phyloP scores from a whole-genome alignment of 225 moss, liverwort and hornwort species.

The Antitrichia curtipendula region DNA sequence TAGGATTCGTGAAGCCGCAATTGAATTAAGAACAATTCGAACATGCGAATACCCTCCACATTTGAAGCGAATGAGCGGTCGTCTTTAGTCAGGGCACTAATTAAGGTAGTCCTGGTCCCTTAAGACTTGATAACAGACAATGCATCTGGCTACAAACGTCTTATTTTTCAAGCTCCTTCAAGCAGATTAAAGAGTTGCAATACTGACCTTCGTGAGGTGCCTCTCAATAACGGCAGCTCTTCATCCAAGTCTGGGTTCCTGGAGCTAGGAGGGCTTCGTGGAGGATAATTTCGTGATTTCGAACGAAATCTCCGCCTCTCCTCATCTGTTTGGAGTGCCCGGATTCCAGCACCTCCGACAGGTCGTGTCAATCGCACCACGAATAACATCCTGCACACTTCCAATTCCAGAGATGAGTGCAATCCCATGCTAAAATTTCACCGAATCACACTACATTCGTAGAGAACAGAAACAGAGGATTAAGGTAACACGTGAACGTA shows the following conservation, averaged over 20 bases:
- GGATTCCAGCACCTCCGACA: background rate
- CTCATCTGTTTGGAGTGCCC: constrained; percentile 31
- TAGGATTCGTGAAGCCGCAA: background rate
- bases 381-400: constrained; percentile 2
- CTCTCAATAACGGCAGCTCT: constrained; percentile 25
- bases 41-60: background rate
- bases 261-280: constrained; percentile 3
- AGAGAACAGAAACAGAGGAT: background rate
- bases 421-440: background rate
- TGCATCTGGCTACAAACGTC: background rate
- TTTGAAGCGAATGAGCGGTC: background rate
- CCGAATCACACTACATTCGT: background rate
- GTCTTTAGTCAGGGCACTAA: background rate
- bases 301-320: constrained; percentile 18
- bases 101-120: background rate
- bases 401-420: background rate
- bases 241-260: constrained; percentile 15
- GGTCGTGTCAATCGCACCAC: background rate
- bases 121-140: background rate
- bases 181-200: background rate
- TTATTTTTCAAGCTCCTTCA: background rate
- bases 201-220: constrained; percentile 17
- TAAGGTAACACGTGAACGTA: background rate
- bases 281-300: constrained; percentile 7
- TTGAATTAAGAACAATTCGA: background rate